phyloP scores from a whole-genome alignment of 306 rosid species.

The Pterocarpus santalinus region DNA sequence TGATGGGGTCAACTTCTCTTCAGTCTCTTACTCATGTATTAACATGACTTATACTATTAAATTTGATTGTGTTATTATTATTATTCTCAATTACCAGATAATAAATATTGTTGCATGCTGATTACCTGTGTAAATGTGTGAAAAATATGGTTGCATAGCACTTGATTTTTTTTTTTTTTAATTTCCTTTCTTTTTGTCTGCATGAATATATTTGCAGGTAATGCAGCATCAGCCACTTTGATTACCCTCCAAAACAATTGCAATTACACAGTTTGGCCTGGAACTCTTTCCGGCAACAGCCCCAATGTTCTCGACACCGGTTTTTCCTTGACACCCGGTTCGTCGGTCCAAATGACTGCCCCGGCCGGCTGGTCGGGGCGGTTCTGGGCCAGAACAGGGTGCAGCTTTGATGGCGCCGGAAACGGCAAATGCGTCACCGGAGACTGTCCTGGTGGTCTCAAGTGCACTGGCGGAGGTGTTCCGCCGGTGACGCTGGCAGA shows the following conservation, averaged over 20 bases:
- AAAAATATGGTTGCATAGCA: neutral
- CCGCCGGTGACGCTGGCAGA: conserved; percentile 81
- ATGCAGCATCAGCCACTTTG: conserved; percentile 52
- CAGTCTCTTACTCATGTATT: neutral
- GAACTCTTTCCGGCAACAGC: conserved; percentile 79
- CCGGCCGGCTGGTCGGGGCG: conserved; percentile 92
- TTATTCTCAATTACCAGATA: too few relatives aligned
- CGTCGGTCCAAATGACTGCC: conserved; percentile 53
- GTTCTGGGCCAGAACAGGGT: conserved; percentile 84
- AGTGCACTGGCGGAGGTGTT: conserved; percentile 64
- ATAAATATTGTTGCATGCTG: neutral
- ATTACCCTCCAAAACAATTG: conserved; percentile 75
- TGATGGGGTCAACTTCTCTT: too few relatives aligned
- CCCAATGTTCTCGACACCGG: conserved; percentile 67
- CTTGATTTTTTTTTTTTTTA: neutral
- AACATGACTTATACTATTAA: too few relatives aligned
- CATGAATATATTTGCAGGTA: conserved; percentile 46
- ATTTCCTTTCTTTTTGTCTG: neutral
- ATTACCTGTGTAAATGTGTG: neutral
- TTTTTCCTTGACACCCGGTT: conserved; percentile 58
- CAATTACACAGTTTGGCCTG: conserved; percentile 79
- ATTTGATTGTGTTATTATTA: too few relatives aligned
- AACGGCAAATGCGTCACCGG: conserved; percentile 73
- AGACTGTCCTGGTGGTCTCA: conserved; percentile 63
- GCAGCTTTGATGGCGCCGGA: conserved; percentile 69